These are phyloP conservation scores for Wickerhamiella bombiphila DNA, from an alignment of 805 yeast species.

Conservation along the genomic window DNA sequence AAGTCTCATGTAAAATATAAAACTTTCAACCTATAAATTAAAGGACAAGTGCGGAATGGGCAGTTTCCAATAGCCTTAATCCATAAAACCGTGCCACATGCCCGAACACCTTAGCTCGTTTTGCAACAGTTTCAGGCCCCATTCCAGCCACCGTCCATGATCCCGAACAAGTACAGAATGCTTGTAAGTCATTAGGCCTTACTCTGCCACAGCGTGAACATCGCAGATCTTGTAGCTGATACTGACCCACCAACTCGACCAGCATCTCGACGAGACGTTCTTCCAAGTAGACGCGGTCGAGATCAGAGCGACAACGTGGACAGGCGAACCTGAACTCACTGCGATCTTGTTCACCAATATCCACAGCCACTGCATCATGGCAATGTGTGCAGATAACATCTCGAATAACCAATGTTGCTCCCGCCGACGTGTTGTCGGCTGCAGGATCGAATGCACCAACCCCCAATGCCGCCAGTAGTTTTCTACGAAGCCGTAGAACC, in stretches of 20 bases:
- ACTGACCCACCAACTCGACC: constrained; percentile 39
- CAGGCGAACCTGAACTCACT: constrained; percentile 39
- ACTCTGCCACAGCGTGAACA: constrained; percentile 65
- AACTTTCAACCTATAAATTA: background rate
- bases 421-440: constrained; percentile 60
- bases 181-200: constrained; percentile 52
- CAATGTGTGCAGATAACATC: constrained; percentile 72
- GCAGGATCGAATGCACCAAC: constrained; percentile 72
- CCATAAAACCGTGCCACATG: constrained; percentile 48
- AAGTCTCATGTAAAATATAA: background rate
- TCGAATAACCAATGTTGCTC: constrained; percentile 49
- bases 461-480: constrained; percentile 57
- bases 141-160: constrained; percentile 31
- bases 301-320: constrained; percentile 44
- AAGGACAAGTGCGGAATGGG: background rate
- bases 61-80: constrained; percentile 36
- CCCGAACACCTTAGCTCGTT: constrained; percentile 34
- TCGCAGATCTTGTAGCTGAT: constrained; percentile 62
- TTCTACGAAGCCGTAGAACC: constrained; percentile 58
- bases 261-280: constrained; percentile 61
- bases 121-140: constrained; percentile 27
- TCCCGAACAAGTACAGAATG: constrained; percentile 81
- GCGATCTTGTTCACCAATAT: constrained; percentile 29
- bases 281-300: constrained; percentile 58
- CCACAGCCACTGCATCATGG: constrained; percentile 57